Conservation (phyloP, 2,329 filamentous ascomycete genomes). For the Pseudogymnoascus sp. region DNA sequence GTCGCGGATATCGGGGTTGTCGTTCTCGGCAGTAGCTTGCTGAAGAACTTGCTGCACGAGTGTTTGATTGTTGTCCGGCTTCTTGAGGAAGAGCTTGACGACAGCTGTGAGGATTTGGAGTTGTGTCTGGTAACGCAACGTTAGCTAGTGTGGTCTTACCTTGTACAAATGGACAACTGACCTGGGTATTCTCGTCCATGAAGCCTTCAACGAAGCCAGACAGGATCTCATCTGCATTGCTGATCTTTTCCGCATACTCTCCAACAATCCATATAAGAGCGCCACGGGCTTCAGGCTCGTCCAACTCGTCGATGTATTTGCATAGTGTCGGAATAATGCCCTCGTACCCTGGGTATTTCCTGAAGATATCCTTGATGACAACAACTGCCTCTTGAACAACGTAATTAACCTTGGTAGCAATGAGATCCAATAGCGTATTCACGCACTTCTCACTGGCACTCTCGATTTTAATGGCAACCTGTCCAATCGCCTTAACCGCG, state of each 20-base stretch:
- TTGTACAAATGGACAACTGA: slow-evolving; percentile 33
- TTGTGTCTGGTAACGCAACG: slow-evolving; percentile 61
- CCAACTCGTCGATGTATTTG: slow-evolving; percentile 92
- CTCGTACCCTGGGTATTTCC: slow-evolving; percentile 96
- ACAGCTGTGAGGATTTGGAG: slow-evolving; percentile 94
- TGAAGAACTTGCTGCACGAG: slow-evolving; percentile 94
- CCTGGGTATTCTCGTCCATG: slow-evolving; percentile 92
- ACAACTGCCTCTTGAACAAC: slow-evolving; percentile 97
- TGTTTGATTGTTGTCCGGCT: slow-evolving; percentile 82
- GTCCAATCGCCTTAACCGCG: slow-evolving; percentile 91
- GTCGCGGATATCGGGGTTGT: slow-evolving; percentile 96
- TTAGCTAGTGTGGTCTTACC: neutral
- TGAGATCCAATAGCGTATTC: slow-evolving; percentile 84
- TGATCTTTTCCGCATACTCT: slow-evolving; percentile 98
- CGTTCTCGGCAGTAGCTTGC: slow-evolving; percentile 84
- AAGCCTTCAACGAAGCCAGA: slow-evolving; percentile 88
- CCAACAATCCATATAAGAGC: slow-evolving; percentile 98
- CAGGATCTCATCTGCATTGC: slow-evolving; percentile 92
- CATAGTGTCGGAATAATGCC: slow-evolving; percentile 95
- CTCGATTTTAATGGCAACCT: slow-evolving; percentile 98
- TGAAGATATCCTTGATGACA: slow-evolving; percentile 98
- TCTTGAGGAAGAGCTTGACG: slow-evolving; percentile 95
- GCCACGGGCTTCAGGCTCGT: slow-evolving; percentile 85
- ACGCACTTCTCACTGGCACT: slow-evolving; percentile 92
- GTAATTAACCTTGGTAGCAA: slow-evolving; percentile 97